Evolutionary conservation across 371 early-diverging fungal species (phyloP).

Genomic region (Chytridium lagenaria): DNA sequence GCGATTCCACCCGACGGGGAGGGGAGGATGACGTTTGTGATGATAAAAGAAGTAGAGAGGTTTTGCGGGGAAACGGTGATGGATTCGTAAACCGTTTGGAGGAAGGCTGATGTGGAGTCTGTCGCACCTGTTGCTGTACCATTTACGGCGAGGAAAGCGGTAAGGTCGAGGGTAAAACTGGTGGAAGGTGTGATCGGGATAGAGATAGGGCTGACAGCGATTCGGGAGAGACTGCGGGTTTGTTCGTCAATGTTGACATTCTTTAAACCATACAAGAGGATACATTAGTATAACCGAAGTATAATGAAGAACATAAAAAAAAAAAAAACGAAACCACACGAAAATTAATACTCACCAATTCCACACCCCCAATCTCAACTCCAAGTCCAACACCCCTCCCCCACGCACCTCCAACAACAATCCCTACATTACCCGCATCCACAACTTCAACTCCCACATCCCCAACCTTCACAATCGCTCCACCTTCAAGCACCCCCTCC

Average conservation of each 20-base stretch:
- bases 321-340: neutral
- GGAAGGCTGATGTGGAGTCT: neutral
- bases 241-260: neutral
- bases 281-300: neutral
- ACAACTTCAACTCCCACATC: constrained; percentile 13
- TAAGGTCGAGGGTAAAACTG: neutral
- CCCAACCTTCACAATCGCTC: constrained; percentile 10
- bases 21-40: neutral
- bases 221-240: neutral
- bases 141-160: neutral
- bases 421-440: neutral
- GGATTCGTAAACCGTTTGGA: neutral
- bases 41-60: neutral
- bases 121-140: neutral
- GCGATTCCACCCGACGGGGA: neutral
- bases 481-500: neutral
- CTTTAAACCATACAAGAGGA: neutral
- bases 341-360: constrained; percentile 12
- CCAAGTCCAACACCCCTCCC: constrained; percentile 20
- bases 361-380: constrained; percentile 7
- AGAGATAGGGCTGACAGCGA: neutral
- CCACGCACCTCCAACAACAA: neutral
- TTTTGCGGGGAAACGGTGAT: neutral
- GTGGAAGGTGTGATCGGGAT: neutral
- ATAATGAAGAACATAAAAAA: neutral